Evolutionary conservation across 345 rosid species (phyloP).

Genomic region (Clausena lansium): DNA sequence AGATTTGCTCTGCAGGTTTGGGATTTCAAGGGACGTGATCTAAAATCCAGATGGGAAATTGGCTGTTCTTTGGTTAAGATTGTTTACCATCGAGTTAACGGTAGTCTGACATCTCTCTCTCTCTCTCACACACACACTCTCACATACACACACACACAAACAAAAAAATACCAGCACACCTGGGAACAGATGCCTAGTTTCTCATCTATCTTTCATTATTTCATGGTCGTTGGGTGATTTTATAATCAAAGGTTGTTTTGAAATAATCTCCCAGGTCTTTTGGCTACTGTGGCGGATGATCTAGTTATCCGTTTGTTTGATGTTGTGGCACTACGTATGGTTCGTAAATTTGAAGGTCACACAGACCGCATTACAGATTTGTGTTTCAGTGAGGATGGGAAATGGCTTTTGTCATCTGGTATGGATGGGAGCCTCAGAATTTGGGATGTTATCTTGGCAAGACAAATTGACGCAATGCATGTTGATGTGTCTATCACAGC

Average conservation of each 20-base stretch:
- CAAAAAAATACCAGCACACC: not conserved
- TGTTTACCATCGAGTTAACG: constrained; percentile 72
- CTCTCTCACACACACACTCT: not conserved
- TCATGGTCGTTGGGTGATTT: constrained; percentile 14
- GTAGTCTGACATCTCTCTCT: constrained; percentile 28
- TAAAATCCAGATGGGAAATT: constrained; percentile 79
- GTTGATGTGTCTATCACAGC: constrained; percentile 84
- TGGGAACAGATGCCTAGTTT: not conserved
- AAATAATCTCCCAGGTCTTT: constrained; percentile 57
- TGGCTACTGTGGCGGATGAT: constrained; percentile 92
- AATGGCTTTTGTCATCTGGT: constrained; percentile 93
- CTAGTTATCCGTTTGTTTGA: constrained; percentile 72
- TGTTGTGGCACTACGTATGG: constrained; percentile 74
- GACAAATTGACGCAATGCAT: constrained; percentile 84
- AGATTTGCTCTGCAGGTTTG: constrained; percentile 59
- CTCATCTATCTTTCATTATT: not conserved
- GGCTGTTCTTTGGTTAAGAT: constrained; percentile 76
- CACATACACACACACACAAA: not conserved
- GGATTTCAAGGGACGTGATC: constrained; percentile 77
- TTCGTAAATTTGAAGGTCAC: constrained; percentile 95
- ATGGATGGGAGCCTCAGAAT: constrained; percentile 95
- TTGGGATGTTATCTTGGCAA: constrained; percentile 89
- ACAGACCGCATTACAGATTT: constrained; percentile 81
- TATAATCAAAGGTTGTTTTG: constrained; percentile 8
- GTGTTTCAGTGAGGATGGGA: constrained; percentile 95